These are phyloP conservation scores for Phialemonium atrogriseum DNA, from an alignment of 2,329 filamentous ascomycete genomes.

Conservation along the genomic window DNA sequence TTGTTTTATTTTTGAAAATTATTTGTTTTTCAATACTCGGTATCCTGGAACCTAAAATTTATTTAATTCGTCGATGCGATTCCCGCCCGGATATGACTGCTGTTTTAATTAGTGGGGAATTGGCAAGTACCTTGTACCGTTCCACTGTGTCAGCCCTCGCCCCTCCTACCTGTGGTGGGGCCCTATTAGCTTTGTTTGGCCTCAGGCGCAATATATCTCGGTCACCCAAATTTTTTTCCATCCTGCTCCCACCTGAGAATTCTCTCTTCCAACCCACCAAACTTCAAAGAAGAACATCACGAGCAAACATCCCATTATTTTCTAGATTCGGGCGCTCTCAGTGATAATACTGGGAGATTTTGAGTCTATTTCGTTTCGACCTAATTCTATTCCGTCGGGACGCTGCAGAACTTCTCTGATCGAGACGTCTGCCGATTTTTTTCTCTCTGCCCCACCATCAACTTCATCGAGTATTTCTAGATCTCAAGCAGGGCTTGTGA, in stretches of 20 bases:
- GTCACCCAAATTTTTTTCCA: conserved; percentile 4
- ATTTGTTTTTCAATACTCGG: too few species aligned
- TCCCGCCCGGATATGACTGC: too few species aligned
- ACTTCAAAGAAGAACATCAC: conserved; percentile 1
- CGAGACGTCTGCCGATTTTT: conserved; percentile 28
- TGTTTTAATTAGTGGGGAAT: too few species aligned
- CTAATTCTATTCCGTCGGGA: conserved; percentile 11
- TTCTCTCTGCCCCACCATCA: conserved; percentile 27
- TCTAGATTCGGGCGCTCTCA: conserved; percentile 3
- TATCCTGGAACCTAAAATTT: too few species aligned
- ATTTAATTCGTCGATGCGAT: too few species aligned
- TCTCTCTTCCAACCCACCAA: not conserved
- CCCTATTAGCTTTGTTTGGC: too few species aligned
- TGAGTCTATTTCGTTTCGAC: conserved; percentile 38
- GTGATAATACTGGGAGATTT: conserved; percentile 36
- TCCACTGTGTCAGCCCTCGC: too few species aligned
- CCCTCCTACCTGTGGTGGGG: too few species aligned
- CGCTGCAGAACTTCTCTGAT: conserved; percentile 10
- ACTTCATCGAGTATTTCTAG: conserved; percentile 42
- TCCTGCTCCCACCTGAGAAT: conserved; percentile 1
- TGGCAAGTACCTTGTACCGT: too few species aligned
- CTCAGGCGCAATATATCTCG: conserved; percentile 1
- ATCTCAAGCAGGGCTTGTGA: conserved; percentile 75
- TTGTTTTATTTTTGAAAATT: too few species aligned
- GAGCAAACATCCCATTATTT: conserved; percentile 1